Conservation (phyloP, 2,329 filamentous ascomycete species). For the Colletotrichum noveboracense region DNA sequence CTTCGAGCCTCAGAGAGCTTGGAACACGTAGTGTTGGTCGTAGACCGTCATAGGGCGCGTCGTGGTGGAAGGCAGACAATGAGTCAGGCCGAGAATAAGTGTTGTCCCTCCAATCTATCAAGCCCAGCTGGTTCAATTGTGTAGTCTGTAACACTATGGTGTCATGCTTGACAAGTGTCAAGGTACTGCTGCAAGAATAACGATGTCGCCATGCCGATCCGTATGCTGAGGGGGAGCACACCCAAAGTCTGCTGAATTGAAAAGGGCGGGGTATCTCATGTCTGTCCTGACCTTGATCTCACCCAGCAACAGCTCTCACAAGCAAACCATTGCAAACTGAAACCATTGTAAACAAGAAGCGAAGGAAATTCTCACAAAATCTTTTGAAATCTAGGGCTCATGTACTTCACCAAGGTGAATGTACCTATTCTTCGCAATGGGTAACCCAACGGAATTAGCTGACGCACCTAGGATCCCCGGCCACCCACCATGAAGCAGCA, state of each 20-base stretch:
- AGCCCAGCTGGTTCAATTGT: neutral
- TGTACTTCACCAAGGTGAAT: slow-evolving; percentile 22
- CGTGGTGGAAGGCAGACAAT: neutral
- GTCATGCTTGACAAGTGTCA: neutral
- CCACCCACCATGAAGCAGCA: neutral
- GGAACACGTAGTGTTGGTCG: neutral
- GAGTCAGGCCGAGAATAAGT: neutral
- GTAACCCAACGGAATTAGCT: neutral
- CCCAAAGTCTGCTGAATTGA: neutral
- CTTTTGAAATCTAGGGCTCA: neutral
- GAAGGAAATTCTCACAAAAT: neutral
- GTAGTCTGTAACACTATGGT: neutral
- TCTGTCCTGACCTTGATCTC: no score
- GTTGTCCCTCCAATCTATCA: neutral
- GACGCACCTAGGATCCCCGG: neutral
- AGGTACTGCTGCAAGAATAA: neutral
- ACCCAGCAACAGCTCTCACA: neutral
- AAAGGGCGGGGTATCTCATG: neutral
- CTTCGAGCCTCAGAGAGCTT: neutral
- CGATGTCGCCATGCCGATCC: neutral
- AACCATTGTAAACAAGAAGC: neutral
- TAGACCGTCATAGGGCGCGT: neutral
- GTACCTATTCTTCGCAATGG: slow-evolving; percentile 14
- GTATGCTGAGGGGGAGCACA: neutral
- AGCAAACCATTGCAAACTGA: neutral